Evolutionary conservation across 176 grass and related monocot species (phyloP).

Genomic region (Carex littledalei): DNA sequence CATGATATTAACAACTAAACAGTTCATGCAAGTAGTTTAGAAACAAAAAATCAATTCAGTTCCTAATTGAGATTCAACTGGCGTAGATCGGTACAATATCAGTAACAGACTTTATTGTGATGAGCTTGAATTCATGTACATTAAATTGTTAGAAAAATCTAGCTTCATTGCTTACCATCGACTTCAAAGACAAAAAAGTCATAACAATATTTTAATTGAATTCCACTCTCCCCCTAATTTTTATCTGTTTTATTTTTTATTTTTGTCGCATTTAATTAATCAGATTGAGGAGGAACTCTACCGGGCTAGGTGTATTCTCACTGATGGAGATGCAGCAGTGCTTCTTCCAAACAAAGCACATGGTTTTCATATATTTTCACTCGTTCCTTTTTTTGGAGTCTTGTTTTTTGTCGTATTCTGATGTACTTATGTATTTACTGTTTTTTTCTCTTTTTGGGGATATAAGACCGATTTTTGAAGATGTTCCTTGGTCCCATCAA

Average conservation of each 20-base stretch:
- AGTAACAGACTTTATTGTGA: neutral
- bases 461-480: constrained; percentile 65
- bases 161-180: neutral
- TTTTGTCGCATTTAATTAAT: constrained; percentile 16
- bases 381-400: constrained; percentile 11
- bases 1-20: neutral
- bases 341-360: constrained; percentile 65
- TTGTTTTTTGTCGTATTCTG: neutral
- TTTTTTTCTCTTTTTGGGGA: constrained; percentile 5
- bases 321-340: constrained; percentile 56
- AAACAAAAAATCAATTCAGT: neutral
- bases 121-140: neutral
- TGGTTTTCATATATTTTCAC: constrained; percentile 31
- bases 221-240: neutral
- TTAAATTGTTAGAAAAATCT: neutral
- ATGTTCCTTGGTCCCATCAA: constrained; percentile 89
- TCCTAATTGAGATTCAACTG: neutral
- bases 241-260: constrained; percentile 22
- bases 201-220: neutral
- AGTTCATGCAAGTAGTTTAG: neutral
- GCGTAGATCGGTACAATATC: neutral
- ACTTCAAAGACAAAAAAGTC: constrained; percentile 1
- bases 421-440: constrained; percentile 7
- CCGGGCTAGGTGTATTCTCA: constrained; percentile 60
- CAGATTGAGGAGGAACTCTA: constrained; percentile 90